Evolutionary conservation across 331 rosid species (phyloP).

Genomic region (Quercus phellos): DNA sequence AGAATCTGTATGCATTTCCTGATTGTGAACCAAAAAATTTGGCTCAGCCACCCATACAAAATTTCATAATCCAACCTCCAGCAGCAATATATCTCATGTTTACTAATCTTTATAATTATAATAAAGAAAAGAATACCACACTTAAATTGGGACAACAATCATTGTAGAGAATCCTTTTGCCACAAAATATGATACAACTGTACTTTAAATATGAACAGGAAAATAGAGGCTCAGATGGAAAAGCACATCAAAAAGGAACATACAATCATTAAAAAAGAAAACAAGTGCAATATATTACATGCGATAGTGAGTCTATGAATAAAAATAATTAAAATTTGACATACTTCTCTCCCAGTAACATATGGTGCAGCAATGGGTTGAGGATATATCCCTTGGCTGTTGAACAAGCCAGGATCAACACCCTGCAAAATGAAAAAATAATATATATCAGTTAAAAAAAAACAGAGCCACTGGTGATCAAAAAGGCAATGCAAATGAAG

Average conservation of each 20-base stretch:
- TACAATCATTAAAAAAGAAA: background rate
- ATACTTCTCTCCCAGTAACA: slow-evolving; percentile 79
- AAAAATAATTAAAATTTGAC: slow-evolving; percentile 21
- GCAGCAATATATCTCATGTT: background rate
- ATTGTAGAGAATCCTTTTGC: background rate
- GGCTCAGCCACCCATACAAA: background rate
- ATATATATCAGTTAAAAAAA: background rate
- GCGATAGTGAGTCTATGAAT: slow-evolving; percentile 8
- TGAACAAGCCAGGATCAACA: slow-evolving; percentile 68
- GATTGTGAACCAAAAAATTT: background rate
- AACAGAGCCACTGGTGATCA: background rate
- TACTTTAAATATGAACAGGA: background rate
- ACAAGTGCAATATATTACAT: background rate
- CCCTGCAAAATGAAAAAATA: slow-evolving; percentile 41
- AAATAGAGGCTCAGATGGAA: background rate
- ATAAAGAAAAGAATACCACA: background rate
- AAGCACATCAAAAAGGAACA: slow-evolving; percentile 8
- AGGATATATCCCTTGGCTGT: slow-evolving; percentile 88
- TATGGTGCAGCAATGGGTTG: slow-evolving; percentile 71
- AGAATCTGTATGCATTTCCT: background rate
- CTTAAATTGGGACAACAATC: background rate
- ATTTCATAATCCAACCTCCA: slow-evolving; percentile 4
- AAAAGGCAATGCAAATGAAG: background rate
- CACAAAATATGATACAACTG: background rate
- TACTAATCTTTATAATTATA: background rate